A percentile compares a stretch with the other conserved stretches of the same genome.
Conservation (phyloP, 208 protist genomes). For the Herpetomonas tarakana region DNA sequence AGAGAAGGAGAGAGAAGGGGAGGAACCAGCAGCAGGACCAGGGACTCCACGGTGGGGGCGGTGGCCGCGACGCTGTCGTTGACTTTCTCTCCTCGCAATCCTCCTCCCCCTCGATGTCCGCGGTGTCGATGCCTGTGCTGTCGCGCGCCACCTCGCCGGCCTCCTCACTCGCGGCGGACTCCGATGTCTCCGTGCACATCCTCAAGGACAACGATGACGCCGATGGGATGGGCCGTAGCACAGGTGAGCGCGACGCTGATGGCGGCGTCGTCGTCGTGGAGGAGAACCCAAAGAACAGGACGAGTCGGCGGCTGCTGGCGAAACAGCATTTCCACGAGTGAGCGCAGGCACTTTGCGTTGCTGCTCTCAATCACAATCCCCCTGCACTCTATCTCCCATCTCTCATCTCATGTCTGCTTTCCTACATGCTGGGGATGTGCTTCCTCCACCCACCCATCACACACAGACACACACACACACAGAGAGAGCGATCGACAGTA, state of each 20-base stretch:
- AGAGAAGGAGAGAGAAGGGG: constrained; percentile 1
- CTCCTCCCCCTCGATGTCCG: constrained; percentile 3
- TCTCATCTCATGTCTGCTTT: neutral
- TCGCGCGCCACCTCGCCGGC: no score
- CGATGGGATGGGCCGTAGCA: neutral
- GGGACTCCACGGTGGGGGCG: neutral
- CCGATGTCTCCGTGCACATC: neutral
- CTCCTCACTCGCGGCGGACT: no score
- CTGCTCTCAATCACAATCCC: no score
- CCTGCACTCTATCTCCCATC: neutral
- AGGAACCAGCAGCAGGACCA: neutral
- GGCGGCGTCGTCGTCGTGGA: no score
- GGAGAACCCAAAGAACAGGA: no score
- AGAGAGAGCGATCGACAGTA: no score
- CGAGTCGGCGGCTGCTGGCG: no score
- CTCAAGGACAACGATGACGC: constrained; percentile 3
- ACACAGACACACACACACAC: no score
- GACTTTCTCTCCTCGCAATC: constrained; percentile 10
- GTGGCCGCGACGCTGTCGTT: neutral
- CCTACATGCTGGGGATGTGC: constrained; percentile 1
- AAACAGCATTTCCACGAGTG: no score
- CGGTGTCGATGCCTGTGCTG: constrained; percentile 3
- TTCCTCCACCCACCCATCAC: no score
- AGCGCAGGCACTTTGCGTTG: no score
- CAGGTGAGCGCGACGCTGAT: no score